Percentiles rank a stretch among this genome's conserved stretches.
phyloP scores from a whole-genome alignment of 371 early-diverging fungal genomes.

The Actinomortierella wolfii region DNA sequence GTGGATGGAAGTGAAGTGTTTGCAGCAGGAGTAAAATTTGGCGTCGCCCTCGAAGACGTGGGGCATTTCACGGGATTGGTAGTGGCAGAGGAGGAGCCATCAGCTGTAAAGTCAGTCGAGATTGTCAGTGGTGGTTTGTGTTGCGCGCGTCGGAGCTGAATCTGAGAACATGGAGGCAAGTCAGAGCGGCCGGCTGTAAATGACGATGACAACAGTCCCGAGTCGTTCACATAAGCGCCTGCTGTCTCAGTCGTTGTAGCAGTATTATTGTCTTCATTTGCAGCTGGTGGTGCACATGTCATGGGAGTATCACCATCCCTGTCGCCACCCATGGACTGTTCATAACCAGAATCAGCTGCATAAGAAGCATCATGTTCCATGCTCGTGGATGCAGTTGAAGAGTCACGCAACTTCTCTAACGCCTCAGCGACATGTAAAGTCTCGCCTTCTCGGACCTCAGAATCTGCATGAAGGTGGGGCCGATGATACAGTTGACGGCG shows the following conservation, averaged over 20 bases:
- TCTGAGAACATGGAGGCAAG: too few relatives aligned
- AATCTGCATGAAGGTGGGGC: neutral
- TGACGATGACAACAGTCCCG: too few relatives aligned
- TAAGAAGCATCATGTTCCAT: too few relatives aligned
- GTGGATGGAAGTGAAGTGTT: neutral
- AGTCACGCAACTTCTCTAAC: neutral
- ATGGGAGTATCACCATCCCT: too few relatives aligned
- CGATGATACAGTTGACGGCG: constrained; percentile 21
- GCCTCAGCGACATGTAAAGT: neutral
- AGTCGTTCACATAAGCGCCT: too few relatives aligned
- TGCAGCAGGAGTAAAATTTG: neutral
- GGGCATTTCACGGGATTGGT: neutral
- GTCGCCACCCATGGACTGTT: too few relatives aligned
- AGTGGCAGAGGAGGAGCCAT: neutral
- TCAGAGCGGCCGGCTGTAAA: too few relatives aligned
- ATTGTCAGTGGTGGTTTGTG: neutral
- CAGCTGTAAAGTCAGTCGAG: neutral
- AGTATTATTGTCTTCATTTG: too few relatives aligned
- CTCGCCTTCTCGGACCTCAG: neutral
- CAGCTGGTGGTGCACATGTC: too few relatives aligned
- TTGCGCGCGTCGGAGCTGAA: neutral
- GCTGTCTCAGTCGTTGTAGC: too few relatives aligned
- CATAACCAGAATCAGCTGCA: too few relatives aligned
- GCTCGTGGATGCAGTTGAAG: too few relatives aligned
- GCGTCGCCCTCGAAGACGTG: constrained; percentile 5